These are phyloP conservation scores for Dendrobium catenatum DNA, from an alignment of 106 monocot species.

Conservation along the genomic window DNA sequence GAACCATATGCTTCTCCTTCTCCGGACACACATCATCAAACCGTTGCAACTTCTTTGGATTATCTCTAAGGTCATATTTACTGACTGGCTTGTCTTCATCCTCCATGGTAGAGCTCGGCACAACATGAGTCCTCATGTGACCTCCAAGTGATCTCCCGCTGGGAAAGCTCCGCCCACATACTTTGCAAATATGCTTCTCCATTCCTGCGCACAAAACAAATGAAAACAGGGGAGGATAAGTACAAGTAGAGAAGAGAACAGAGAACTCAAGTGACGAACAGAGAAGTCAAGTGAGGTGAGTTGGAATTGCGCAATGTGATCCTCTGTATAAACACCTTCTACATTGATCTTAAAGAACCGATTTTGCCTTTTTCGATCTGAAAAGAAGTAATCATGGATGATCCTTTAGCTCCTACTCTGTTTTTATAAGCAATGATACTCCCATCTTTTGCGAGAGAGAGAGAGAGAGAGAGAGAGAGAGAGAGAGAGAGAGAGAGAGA, in stretches of 20 bases:
- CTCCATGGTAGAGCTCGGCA: background rate
- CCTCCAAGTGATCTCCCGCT: slow-evolving; percentile 37
- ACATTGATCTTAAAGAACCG: background rate
- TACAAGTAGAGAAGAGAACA: no score
- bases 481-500: background rate
- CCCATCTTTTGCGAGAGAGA: background rate
- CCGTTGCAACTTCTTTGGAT: background rate
- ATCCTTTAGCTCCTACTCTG: no score
- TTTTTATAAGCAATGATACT: no score
- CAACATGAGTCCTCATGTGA: slow-evolving; percentile 44
- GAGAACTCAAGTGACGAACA: background rate
- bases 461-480: background rate
- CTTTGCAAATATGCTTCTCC: slow-evolving; percentile 28
- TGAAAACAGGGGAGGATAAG: background rate
- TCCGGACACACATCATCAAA: background rate
- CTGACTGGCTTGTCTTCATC: background rate
- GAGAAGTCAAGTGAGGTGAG: background rate
- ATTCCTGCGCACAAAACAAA: background rate
- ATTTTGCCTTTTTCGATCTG: background rate
- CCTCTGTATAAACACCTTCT: background rate
- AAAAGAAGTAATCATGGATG: background rate
- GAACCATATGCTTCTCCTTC: background rate
- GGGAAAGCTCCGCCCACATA: slow-evolving; percentile 30
- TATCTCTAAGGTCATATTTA: background rate
- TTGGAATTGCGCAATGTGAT: background rate